These are phyloP conservation scores for Kandelia obovata DNA, from an alignment of 345 rosid genomes.

Conservation along the genomic window DNA sequence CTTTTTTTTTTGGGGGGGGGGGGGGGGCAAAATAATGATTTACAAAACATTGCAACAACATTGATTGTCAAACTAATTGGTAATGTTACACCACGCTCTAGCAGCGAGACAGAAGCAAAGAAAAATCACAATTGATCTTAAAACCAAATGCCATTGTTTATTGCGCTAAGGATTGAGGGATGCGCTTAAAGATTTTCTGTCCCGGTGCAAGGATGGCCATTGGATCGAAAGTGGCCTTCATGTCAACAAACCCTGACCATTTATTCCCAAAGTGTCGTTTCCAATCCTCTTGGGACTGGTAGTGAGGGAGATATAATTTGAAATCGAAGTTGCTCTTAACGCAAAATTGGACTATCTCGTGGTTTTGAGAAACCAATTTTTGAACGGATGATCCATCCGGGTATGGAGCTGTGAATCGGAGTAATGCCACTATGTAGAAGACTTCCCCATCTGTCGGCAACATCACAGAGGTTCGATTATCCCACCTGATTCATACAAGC, in stretches of 20 bases:
- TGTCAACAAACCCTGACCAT: conserved; percentile 67
- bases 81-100: conserved; percentile 11
- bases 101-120: background rate
- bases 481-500: conserved; percentile 51
- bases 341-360: conserved; percentile 59
- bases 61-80: conserved; percentile 9
- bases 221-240: conserved; percentile 71
- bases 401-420: conserved; percentile 49
- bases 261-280: conserved; percentile 67
- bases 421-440: conserved; percentile 84
- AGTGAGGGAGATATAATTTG: conserved; percentile 84
- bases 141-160: background rate
- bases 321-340: conserved; percentile 50
- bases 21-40: too few species aligned
- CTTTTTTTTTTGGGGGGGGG: background rate
- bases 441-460: conserved; percentile 65
- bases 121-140: conserved; percentile 5
- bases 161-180: conserved; percentile 17
- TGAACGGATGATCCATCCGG: conserved; percentile 38
- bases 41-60: conserved; percentile 14
- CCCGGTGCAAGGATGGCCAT: conserved; percentile 90
- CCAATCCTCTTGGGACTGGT: conserved; percentile 74
- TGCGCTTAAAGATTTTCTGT: conserved; percentile 69
- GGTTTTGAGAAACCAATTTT: conserved; percentile 57
- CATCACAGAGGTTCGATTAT: conserved; percentile 55